A percentile compares a stretch with the other conserved stretches of the same genome.
Evolutionary conservation across 805 yeast species (phyloP).

Genomic region (Candida odintsovae): DNA sequence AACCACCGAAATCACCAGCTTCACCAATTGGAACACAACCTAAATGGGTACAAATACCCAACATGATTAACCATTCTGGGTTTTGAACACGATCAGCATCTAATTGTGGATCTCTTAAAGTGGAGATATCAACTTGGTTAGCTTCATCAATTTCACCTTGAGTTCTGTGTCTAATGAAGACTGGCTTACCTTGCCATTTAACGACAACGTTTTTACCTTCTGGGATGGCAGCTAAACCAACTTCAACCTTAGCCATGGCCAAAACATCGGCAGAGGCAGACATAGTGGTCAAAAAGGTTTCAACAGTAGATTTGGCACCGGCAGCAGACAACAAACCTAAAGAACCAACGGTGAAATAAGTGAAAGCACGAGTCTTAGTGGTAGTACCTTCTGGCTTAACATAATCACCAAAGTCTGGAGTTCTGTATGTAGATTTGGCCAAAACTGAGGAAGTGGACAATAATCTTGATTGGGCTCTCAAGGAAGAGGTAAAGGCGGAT

Average conservation of each 20-base stretch:
- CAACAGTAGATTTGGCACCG: conserved; percentile 94
- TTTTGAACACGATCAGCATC: conserved; percentile 92
- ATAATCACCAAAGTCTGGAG: conserved; percentile 84
- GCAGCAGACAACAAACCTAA: conserved; percentile 87
- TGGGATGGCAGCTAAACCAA: conserved; percentile 87
- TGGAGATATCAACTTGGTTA: conserved; percentile 64
- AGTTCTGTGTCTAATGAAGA: conserved; percentile 98
- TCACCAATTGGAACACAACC: conserved; percentile 99
- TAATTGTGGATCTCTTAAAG: conserved; percentile 89
- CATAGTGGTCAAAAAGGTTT: conserved; percentile 87
- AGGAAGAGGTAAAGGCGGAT: conserved; percentile 22
- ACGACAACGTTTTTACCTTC: conserved; percentile 97
- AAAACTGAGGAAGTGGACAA: conserved; percentile 36
- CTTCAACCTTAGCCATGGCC: conserved; percentile 99
- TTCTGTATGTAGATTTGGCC: conserved; percentile 74
- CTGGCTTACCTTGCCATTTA: conserved; percentile 99
- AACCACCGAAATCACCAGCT: conserved; percentile 99
- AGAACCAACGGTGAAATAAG: conserved; percentile 97
- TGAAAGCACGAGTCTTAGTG: conserved; percentile 77
- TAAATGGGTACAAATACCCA: conserved; percentile 99
- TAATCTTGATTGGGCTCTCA: conserved; percentile 23
- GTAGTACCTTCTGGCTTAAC: conserved; percentile 64
- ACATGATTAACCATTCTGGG: conserved; percentile 98
- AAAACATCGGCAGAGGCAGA: conserved; percentile 98
- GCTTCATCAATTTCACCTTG: conserved; percentile 92